Evolutionary conservation across 2,329 filamentous ascomycete genomes (phyloP).

Genomic region (Curvularia verruculosa): DNA sequence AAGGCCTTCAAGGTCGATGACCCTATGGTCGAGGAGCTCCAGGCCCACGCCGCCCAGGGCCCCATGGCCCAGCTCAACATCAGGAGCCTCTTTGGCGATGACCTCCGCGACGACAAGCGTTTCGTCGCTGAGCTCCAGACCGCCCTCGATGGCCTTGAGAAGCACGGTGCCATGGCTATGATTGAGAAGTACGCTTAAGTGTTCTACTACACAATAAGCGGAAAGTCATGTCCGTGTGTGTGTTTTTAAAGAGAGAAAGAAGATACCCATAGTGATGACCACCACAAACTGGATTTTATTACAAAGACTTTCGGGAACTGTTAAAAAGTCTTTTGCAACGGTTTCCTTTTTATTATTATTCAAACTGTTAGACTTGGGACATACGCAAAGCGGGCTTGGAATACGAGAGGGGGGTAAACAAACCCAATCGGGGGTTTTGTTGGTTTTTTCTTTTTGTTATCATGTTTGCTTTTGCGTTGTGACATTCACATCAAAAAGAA

Average conservation of each 20-base stretch:
- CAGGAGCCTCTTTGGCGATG: constrained; percentile 34
- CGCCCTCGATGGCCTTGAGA: constrained; percentile 29
- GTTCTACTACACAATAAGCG: too few relatives aligned
- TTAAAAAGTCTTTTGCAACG: not conserved
- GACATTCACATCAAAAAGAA: too few relatives aligned
- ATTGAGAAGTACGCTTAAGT: constrained; percentile 28
- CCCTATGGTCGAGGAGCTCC: constrained; percentile 35
- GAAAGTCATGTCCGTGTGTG: too few relatives aligned
- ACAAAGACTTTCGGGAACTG: too few relatives aligned
- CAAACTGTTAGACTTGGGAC: too few relatives aligned
- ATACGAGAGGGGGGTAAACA: too few relatives aligned
- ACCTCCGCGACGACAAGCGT: constrained; percentile 34
- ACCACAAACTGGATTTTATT: not conserved
- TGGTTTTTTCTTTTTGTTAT: too few relatives aligned
- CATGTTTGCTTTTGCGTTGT: too few relatives aligned
- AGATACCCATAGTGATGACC: constrained; percentile 6
- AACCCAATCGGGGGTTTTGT: too few relatives aligned
- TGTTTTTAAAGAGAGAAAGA: not conserved
- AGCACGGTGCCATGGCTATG: constrained; percentile 29
- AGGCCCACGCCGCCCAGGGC: constrained; percentile 27
- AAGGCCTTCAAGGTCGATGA: constrained; percentile 32
- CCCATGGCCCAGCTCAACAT: constrained; percentile 18
- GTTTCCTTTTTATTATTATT: not conserved
- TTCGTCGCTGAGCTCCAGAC: constrained; percentile 34
- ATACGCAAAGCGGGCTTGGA: too few relatives aligned